Evolutionary conservation across 306 rosid species (phyloP), one percentile per base, ranked within the genome.

Genomic region (Cucurbita argyrosperma): DNA sequence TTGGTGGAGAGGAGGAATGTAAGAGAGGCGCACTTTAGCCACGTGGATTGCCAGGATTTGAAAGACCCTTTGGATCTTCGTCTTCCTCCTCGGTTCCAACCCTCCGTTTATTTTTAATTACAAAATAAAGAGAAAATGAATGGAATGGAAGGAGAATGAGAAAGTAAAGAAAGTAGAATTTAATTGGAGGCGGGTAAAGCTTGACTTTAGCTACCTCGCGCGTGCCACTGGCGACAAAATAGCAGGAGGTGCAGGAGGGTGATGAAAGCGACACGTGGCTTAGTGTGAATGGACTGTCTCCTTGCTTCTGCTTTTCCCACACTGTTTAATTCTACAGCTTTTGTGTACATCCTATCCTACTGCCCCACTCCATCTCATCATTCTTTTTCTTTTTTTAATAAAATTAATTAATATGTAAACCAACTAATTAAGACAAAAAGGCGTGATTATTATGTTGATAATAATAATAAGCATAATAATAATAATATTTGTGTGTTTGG

Each of bases 151-250:
- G 7, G 47, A 43, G 46, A 43, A 43, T 43, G 43, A 14, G 6
- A 15, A 14, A 3, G 19, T 2, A 19, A 16, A 10, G 62, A 21
- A 19, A 19, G 35, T 19, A 3, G 30, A 21, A 9, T 57, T 57
- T 10, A 18, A 9, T 4, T 19, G 10, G 35, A 7, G 43, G 35
- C 35, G 35, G 26, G 8, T 39, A 14, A 76, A 78, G 80, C 37
- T 47, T 59, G 76, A 64, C 75, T 68, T 39, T 26, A 3, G 6
- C 12, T 46, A 46, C 40, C 40, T 80, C 84, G 82, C 88, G 98
- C 96, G 88, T 87, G 98, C 89, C 59, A 42, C 76, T 82, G 90
- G 90, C 92, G 96, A 86, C 98, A 90, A 87, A 79, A 51, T n/a
- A 19, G 74, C 52, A 70, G 58, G 73, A 58, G 71, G 26, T 38